Base-by-base conservation (phyloP, 2,329 filamentous ascomycete genomes). In the Pseudocercospora pini-densiflorae region DNA sequence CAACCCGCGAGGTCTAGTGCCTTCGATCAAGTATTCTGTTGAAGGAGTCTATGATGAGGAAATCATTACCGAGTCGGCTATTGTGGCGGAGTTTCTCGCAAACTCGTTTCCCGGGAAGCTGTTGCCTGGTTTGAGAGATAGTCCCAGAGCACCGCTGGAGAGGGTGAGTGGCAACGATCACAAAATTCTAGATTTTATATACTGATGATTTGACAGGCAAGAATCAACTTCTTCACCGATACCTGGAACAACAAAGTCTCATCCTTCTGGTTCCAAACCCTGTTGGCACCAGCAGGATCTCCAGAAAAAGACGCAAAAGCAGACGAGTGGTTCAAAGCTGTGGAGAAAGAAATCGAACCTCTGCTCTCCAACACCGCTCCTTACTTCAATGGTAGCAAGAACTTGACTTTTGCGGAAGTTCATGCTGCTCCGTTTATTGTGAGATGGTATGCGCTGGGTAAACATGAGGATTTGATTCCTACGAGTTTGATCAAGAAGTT, bases 1-100 rank as follows among this genome's bases (percentile, higher is more conserved):
- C 76, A 94, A 94, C 81, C 91, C 92, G 27, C 88, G 91, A 64
- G 92, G 92, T 14, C 86, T 93, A 2, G 91, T 95, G 4, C 92
- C 92, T 0, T 81, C 88, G 0, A 80, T 95, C 63, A 85, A 86
- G 24, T 90, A 90, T 81, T 84, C 88, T 68, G 70, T 76, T 9
- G 84, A 83, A 67, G 40, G 40, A n/a, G 24, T 74, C 10, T 59
- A 77, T n/a, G 76, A 80, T 43, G 79, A 81, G 43, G 84, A 90
- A 68, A 89, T 92, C 76, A 83, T 95, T 74, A 88, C 86, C 61
- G 92, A 95, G 77, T 92, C 90, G 2, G 88, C 82, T 69, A 86
- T 94, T 68, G 88, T 94, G n/a, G 79, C 88, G 1, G 87, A 90
- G 71, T 94, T 92, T 80, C 80, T 89, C 14, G 40, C 40, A 1